Evolutionary conservation across 352 stramenopile genomes (phyloP).

Genomic region (Globisporangium okanoganense): DNA sequence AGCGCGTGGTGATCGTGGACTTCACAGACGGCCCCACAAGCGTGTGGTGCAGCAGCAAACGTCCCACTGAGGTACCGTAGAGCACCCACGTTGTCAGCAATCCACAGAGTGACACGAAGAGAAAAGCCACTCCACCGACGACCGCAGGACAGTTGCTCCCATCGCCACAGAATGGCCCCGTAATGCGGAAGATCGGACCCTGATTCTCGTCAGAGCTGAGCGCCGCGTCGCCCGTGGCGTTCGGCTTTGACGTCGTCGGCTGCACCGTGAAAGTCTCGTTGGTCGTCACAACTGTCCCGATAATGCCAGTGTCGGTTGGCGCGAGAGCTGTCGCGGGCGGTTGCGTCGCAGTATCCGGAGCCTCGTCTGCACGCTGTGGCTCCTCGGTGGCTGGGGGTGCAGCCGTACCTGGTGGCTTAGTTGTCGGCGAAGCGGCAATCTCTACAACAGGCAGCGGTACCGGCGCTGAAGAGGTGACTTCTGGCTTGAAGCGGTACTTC

Average conservation of each 20-base stretch:
- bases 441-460: slow-evolving; percentile 6
- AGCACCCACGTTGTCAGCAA: slow-evolving; percentile 42
- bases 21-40: slow-evolving; percentile 46
- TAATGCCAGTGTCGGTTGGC: background rate
- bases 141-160: slow-evolving; percentile 60
- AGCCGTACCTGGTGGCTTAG: background rate
- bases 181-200: slow-evolving; percentile 13
- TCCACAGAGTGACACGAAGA: slow-evolving; percentile 45
- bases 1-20: slow-evolving; percentile 37
- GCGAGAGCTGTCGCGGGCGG: background rate
- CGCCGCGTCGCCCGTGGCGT: background rate
- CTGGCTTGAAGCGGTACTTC: slow-evolving; percentile 39
- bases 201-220: slow-evolving; percentile 23
- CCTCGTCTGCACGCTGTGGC: background rate
- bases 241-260: background rate
- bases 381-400: background rate
- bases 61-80: slow-evolving; percentile 31
- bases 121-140: slow-evolving; percentile 50
- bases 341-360: background rate
- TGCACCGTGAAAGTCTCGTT: slow-evolving; percentile 1
- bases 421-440: background rate
- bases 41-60: slow-evolving; percentile 46
- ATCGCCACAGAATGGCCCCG: slow-evolving; percentile 35
- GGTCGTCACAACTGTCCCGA: background rate
- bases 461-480: slow-evolving; percentile 11